Percentiles rank a stretch among this genome's conserved stretches.
Evolutionary conservation across 1,284 basidiomycete genomes (phyloP).

Genomic region (Pseudozyma tsukubaensis): DNA sequence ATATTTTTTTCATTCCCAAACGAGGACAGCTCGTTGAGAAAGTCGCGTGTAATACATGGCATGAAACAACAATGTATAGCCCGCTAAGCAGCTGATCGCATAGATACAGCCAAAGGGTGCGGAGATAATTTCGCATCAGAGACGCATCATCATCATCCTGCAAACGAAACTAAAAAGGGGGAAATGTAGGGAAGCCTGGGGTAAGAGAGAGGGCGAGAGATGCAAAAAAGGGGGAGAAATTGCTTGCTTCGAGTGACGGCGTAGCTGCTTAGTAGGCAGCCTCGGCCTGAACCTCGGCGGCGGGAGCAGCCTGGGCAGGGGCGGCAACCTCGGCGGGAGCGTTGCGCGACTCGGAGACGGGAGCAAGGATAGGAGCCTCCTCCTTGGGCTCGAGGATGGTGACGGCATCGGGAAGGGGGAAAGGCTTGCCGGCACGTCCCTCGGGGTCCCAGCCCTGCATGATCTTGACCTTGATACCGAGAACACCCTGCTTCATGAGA

Average conservation of each 20-base stretch:
- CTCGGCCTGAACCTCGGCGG: conserved; percentile 59
- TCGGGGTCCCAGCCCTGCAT: conserved; percentile 95
- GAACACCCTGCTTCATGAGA: conserved; percentile 97
- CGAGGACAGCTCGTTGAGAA: conserved; percentile 8
- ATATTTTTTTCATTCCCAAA: conserved; percentile 32
- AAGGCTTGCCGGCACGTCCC: conserved; percentile 81
- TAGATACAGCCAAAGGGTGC: conserved; percentile 16
- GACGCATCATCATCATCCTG: conserved; percentile 6
- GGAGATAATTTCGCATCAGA: neutral
- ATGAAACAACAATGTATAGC: conserved; percentile 16
- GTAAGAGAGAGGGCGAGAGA: conserved; percentile 48
- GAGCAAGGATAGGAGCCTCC: conserved; percentile 71
- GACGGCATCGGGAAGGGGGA: conserved; percentile 95
- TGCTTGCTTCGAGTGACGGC: neutral
- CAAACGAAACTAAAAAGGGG: conserved; percentile 43
- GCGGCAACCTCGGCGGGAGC: conserved; percentile 54
- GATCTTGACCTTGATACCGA: conserved; percentile 99
- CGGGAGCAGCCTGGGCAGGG: conserved; percentile 42
- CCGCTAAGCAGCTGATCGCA: conserved; percentile 20
- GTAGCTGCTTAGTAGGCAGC: conserved; percentile 51
- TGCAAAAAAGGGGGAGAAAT: conserved; percentile 26
- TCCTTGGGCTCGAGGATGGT: conserved; percentile 85
- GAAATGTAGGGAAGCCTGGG: conserved; percentile 44
- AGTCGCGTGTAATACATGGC: conserved; percentile 19
- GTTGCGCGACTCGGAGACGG: conserved; percentile 66